Base-by-base conservation (phyloP, 2,329 filamentous ascomycete genomes). In the Stachybotrys elegans region DNA sequence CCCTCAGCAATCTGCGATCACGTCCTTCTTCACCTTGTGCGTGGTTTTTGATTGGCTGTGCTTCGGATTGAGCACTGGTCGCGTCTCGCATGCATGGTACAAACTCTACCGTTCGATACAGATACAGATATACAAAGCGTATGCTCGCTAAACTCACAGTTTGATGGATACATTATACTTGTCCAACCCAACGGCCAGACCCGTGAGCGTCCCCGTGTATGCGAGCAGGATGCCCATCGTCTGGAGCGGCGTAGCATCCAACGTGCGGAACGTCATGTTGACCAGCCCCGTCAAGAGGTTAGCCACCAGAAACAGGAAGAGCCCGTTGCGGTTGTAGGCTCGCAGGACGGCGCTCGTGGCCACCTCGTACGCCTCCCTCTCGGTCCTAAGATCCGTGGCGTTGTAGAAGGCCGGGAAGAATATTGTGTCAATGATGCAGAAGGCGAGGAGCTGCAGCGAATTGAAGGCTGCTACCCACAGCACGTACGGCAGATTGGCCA, bases 381-480 rank as follows among this genome's bases (percentile, higher is more conserved):
- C 88, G 1, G 75, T 68, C 52, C 70, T 71, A 12, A 62, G 58
- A 43, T 75, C 72, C 1, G 66, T 65, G 2, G 79, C 76, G 49
- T 75, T 80, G 63, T 89, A 80, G 6, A 85, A 76, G 2, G 74
- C 70, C 1, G 88, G 87, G 63, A 95, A 95, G 63, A 91, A 83
- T 3, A 87, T 21, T 4, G 78, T 83, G 62, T 98, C 92, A 20
- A 93, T 76, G 13, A 83, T 61, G 57, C 83, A 90, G 63, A 92
- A 95, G 2, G 84, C 74, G 7, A 88, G 71, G 9, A 98, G 72
- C 61, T 95, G 89, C n/a, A 77, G 73, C 48, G 80, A 84, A 69
- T 97, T 98, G 72, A 93, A 96, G 3, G 88, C 84, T n/a, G 83
- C 78, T 7, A 95, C 85, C 90, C 92, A 97, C 36, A 95, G 72